Conservation (phyloP, 2,329 filamentous ascomycete genomes). For the Hypoxylon sp. region DNA sequence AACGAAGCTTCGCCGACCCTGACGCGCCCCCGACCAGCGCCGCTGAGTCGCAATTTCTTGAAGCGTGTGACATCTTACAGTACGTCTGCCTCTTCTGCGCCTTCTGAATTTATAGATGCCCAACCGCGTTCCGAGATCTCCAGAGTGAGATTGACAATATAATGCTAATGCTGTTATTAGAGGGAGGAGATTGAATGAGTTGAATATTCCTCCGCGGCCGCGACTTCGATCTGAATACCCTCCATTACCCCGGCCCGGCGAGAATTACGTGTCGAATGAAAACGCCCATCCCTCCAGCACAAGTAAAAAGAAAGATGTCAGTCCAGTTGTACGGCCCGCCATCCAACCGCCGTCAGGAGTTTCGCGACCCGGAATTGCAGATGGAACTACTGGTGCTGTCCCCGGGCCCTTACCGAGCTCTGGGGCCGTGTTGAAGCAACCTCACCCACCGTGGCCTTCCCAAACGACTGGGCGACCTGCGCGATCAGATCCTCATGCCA, state of each 20-base stretch:
- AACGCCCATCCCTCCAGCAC: conserved; percentile 21
- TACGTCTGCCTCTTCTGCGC: conserved; percentile 58
- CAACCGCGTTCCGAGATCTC: conserved; percentile 29
- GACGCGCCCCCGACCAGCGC: conserved; percentile 67
- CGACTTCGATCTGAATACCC: conserved; percentile 58
- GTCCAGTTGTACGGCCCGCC: conserved; percentile 23
- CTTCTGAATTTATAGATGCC: conserved; percentile 19
- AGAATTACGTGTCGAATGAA: conserved; percentile 31
- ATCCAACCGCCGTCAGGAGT: conserved; percentile 22
- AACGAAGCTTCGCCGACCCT: conserved; percentile 67
- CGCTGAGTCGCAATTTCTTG: conserved; percentile 68
- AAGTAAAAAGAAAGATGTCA: conserved; percentile 37
- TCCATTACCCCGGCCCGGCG: conserved; percentile 36
- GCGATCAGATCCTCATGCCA: conserved; percentile 18
- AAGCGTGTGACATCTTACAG: conserved; percentile 70
- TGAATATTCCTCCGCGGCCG: conserved; percentile 64
- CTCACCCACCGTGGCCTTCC: conserved; percentile 26
- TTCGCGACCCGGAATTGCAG: conserved; percentile 24
- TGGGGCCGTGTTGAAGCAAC: conserved; percentile 15
- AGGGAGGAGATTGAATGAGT: conserved; percentile 64
- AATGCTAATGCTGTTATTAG: conserved; percentile 52
- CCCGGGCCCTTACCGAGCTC: conserved; percentile 6
- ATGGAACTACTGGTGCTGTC: conserved; percentile 25
- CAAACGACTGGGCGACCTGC: conserved; percentile 9
- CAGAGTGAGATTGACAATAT: conserved; percentile 6